A percentile compares a stretch with the other conserved stretches of the same genome.
These are phyloP conservation scores for Sarocladium brachiariae DNA, from an alignment of 2,329 filamentous ascomycete species.

Conservation along the genomic window DNA sequence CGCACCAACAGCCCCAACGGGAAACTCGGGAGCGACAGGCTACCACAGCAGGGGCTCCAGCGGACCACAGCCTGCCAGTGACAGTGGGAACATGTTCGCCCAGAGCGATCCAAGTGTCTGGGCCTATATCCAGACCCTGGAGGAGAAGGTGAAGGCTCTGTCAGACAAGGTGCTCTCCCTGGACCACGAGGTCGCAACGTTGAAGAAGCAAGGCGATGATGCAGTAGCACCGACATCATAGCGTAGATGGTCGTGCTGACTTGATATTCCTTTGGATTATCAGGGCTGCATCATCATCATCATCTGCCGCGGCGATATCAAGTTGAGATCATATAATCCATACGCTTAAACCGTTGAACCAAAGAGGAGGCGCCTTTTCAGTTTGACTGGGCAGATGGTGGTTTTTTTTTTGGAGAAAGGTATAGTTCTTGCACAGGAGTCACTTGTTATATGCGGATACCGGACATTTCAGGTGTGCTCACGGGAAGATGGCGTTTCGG, in stretches of 20 bases:
- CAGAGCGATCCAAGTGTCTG: constrained; percentile 57
- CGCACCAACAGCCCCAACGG: constrained; percentile 20
- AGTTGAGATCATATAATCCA: no score
- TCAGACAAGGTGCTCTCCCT: constrained; percentile 27
- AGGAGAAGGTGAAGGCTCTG: constrained; percentile 41
- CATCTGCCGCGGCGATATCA: no score
- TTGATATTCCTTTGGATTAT: not conserved
- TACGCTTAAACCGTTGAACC: no score
- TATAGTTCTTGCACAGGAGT: constrained; percentile 4
- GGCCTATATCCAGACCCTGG: constrained; percentile 65
- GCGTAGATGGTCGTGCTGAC: not conserved
- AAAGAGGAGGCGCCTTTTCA: not conserved
- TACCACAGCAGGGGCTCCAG: constrained; percentile 26
- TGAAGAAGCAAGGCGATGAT: constrained; percentile 27
- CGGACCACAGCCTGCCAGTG: constrained; percentile 46
- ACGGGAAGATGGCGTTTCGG: constrained; percentile 6
- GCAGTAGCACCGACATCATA: not conserved
- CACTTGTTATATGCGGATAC: constrained; percentile 1
- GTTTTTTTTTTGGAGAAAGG: not conserved
- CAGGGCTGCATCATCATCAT: no score
- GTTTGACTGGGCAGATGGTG: not conserved
- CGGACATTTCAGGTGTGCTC: constrained; percentile 5
- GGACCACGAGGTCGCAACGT: constrained; percentile 25
- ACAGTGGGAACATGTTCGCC: constrained; percentile 61
- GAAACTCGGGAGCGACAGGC: constrained; percentile 27